phyloP scores from a whole-genome alignment of 208 protist species.

The Crithidia brevicula region DNA sequence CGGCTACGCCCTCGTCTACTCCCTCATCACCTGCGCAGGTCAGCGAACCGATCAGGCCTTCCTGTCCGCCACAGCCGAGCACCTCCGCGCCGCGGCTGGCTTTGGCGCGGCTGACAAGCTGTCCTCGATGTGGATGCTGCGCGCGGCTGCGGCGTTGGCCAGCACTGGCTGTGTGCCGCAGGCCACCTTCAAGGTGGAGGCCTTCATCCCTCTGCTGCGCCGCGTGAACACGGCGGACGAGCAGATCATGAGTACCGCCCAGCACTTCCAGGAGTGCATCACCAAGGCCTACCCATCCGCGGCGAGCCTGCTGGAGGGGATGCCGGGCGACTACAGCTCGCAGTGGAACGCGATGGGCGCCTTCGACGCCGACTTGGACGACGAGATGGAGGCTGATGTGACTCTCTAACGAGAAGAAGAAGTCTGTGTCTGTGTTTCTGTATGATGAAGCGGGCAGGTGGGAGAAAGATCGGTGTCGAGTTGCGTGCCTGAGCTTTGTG shows the following conservation, averaged over 20 bases:
- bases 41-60: slow-evolving; percentile 72
- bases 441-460: too few relatives aligned
- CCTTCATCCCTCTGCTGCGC: slow-evolving; percentile 71
- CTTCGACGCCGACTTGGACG: slow-evolving; percentile 91
- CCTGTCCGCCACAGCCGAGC: slow-evolving; percentile 58
- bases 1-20: slow-evolving; percentile 82
- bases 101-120: slow-evolving; percentile 76
- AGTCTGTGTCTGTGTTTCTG: neutral
- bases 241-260: slow-evolving; percentile 79
- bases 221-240: slow-evolving; percentile 69
- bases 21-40: slow-evolving; percentile 57
- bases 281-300: slow-evolving; percentile 46
- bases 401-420: slow-evolving; percentile 44
- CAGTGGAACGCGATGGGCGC: slow-evolving; percentile 67
- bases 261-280: slow-evolving; percentile 81
- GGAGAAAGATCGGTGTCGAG: too few relatives aligned
- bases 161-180: slow-evolving; percentile 51
- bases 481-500: too few relatives aligned
- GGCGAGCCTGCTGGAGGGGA: slow-evolving; percentile 34
- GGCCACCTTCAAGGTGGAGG: slow-evolving; percentile 53
- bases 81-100: slow-evolving; percentile 54
- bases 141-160: slow-evolving; percentile 76
- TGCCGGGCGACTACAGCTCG: slow-evolving; percentile 59
- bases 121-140: slow-evolving; percentile 82
- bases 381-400: slow-evolving; percentile 82